Evolutionary conservation across 2,329 filamentous ascomycete species (phyloP).

Genomic region (Pseudocercospora musae): DNA sequence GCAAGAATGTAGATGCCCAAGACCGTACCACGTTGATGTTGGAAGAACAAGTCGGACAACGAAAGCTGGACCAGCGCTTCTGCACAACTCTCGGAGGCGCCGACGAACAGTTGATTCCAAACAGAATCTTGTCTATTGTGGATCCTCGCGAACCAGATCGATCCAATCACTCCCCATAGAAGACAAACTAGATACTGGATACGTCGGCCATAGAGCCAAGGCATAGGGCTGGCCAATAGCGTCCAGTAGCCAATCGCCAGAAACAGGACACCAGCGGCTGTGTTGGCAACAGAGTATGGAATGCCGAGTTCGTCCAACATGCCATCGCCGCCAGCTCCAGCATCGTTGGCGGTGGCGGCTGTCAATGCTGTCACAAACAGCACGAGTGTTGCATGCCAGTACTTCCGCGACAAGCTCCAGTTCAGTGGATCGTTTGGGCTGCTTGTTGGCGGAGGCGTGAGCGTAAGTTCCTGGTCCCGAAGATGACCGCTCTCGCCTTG

Average conservation of each 20-base stretch:
- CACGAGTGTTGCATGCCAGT: conserved; percentile 45
- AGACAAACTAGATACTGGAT: conserved; percentile 55
- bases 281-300: conserved; percentile 53
- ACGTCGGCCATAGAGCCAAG: conserved; percentile 54
- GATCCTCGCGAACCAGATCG: conserved; percentile 53
- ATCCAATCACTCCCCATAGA: conserved; percentile 48
- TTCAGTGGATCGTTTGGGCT: conserved; percentile 34
- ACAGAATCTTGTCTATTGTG: conserved; percentile 47
- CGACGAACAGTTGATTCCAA: conserved; percentile 57
- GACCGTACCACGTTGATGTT: conserved; percentile 55
- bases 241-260: conserved; percentile 56
- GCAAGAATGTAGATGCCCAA: conserved; percentile 56
- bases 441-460: conserved; percentile 51
- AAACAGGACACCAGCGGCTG: conserved; percentile 56
- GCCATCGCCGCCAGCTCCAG: conserved; percentile 51
- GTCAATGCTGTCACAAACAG: conserved; percentile 55
- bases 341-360: conserved; percentile 56
- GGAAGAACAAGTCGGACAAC: conserved; percentile 56
- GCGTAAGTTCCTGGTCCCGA: conserved; percentile 45
- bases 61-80: conserved; percentile 58
- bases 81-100: conserved; percentile 55
- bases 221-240: conserved; percentile 51
- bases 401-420: conserved; percentile 31
- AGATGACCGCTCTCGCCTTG: conserved; percentile 16
- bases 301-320: conserved; percentile 52